Evolutionary conservation across 805 yeast species (phyloP).

Genomic region (Saccharomycopsis microspora): DNA sequence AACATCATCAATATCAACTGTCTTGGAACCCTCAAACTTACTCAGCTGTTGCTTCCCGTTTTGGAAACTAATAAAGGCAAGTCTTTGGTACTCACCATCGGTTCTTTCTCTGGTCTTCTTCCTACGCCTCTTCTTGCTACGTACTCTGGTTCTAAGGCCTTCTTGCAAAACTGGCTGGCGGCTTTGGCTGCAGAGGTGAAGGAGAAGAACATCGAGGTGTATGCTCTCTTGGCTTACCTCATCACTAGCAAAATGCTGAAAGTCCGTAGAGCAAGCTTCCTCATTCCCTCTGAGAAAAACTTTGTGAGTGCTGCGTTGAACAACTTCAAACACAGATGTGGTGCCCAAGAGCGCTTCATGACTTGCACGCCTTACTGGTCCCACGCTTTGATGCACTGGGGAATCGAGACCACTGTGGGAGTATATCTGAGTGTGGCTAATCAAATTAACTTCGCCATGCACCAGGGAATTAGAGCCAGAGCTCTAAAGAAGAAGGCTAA

Average conservation of each 20-base stretch:
- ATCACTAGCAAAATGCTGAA: constrained; percentile 96
- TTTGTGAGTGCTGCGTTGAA: constrained; percentile 69
- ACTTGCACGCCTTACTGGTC: constrained; percentile 89
- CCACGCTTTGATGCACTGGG: constrained; percentile 87
- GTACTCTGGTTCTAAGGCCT: constrained; percentile 93
- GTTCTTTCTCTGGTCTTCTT: constrained; percentile 88
- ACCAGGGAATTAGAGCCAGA: constrained; percentile 64
- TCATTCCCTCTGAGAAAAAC: constrained; percentile 71
- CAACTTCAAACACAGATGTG: constrained; percentile 72
- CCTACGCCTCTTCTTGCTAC: constrained; percentile 91
- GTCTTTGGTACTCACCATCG: constrained; percentile 81
- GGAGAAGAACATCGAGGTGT: constrained; percentile 66
- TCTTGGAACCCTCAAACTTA: constrained; percentile 71
- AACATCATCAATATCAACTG: constrained; percentile 80
- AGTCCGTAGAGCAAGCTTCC: constrained; percentile 59
- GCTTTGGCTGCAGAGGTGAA: constrained; percentile 81
- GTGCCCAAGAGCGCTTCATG: constrained; percentile 84
- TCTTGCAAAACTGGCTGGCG: constrained; percentile 85
- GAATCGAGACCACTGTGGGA: constrained; percentile 69
- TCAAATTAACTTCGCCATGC: constrained; percentile 61
- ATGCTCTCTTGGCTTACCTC: constrained; percentile 73
- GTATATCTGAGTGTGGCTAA: constrained; percentile 66
- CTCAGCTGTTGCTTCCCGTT: constrained; percentile 69
- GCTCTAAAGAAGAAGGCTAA: constrained; percentile 66
- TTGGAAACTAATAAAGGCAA: constrained; percentile 35